Base-by-base conservation (phyloP, 2,329 filamentous ascomycete genomes). In the Aspergillus glaucus region DNA sequence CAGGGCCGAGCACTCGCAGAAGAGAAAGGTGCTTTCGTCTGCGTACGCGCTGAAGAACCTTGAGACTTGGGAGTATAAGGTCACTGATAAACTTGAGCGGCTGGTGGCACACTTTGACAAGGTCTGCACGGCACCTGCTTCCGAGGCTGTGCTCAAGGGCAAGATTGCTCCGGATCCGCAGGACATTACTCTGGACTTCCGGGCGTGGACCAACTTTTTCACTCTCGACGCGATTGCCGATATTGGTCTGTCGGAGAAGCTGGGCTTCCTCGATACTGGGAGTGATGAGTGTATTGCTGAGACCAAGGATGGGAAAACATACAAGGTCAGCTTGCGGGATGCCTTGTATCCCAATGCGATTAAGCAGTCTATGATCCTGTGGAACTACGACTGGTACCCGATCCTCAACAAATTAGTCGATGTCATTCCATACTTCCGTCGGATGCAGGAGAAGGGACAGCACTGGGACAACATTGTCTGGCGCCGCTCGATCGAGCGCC, bases 161-260 rank as follows among this genome's bases (percentile, higher is more conserved):
- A 56, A 48, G 15, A 45, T 51, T 4, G 53, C 53, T 0, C 57
- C 58, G 0, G 56, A 58, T 40, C 52, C 52, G 7, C 43, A 50
- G 6, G 60, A 63, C 4, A 48, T 62, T 7, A 75, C 66, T 0
- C 65, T 81, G 15, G 75, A 81, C 55, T 76, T 75, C 47, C 72
- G 77, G 4, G 64, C 66, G 5, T 81, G 73, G 73, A 69, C 71
- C 21, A 81, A 79, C 60, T 78, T 77, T 64, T 80, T 81, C 59
- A 77, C 76, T 0, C 65, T 80, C 12, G 78, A 81, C 49, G 78
- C 76, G 2, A 80, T 81, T 45, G 76, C 75, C 14, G 75, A 80
- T 46, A 81, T 81, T 58, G 78, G 77, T 1, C 65, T 80, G 0
- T 74, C 68, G 1, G 71, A 78, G 46, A 69, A 66, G n/a, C 68